A percentile compares a stretch with the other conserved stretches of the same genome.
Conservation (phyloP, 108 stramenopile species). For the Fragilaria crotonensis region DNA sequence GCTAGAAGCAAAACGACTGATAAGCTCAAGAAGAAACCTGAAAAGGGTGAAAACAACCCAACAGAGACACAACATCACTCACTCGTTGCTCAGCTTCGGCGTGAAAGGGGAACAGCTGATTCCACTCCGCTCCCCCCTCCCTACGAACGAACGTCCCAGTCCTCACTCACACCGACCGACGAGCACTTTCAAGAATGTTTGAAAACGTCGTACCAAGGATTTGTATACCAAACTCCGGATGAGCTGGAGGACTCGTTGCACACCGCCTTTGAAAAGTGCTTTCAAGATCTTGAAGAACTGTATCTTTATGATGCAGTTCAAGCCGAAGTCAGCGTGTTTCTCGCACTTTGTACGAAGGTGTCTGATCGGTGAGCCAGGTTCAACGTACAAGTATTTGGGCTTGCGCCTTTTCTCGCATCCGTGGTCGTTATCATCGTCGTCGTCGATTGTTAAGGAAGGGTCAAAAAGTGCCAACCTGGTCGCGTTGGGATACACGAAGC, state of each 20-base stretch:
- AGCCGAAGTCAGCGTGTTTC: slow-evolving; percentile 73
- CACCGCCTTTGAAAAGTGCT: background rate
- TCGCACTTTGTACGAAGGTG: slow-evolving; percentile 73
- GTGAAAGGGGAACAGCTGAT: slow-evolving; percentile 4
- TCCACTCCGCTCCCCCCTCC: background rate
- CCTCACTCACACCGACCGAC: background rate
- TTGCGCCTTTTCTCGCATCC: slow-evolving; percentile 87
- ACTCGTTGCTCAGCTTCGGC: background rate
- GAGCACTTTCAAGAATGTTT: background rate
- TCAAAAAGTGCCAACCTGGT: slow-evolving; percentile 16
- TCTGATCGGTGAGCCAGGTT: slow-evolving; percentile 76
- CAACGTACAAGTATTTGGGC: slow-evolving; percentile 92
- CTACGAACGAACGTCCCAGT: background rate
- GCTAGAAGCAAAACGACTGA: too few relatives aligned
- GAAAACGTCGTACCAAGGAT: background rate
- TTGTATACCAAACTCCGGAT: background rate
- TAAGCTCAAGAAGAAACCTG: too few relatives aligned
- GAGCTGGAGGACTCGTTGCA: background rate
- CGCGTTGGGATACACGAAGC: slow-evolving; percentile 26
- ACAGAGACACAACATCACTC: too few relatives aligned
- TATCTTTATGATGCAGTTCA: slow-evolving; percentile 65
- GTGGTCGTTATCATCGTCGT: too few relatives aligned
- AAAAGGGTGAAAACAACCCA: too few relatives aligned
- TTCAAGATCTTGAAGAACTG: background rate
- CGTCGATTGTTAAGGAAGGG: too few relatives aligned